phyloP scores from a whole-genome alignment of 768 basidiomycete species.

The Lentinus tigrinus region DNA sequence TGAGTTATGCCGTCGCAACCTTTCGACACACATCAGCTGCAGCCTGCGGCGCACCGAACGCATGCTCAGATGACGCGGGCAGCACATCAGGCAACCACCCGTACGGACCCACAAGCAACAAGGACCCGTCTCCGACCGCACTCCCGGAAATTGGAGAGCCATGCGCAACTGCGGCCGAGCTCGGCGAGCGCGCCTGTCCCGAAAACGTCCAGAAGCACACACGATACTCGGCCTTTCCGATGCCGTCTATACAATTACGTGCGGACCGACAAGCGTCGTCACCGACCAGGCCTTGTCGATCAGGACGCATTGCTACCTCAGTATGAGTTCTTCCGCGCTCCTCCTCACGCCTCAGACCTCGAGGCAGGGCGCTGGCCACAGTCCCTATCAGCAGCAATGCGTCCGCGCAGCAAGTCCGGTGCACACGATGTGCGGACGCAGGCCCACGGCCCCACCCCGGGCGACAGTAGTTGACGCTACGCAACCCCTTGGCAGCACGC shows the following conservation, averaged over 20 bases:
- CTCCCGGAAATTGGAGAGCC: too few species aligned
- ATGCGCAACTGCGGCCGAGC: slow-evolving; percentile 5
- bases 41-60: not conserved
- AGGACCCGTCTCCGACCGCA: too few species aligned
- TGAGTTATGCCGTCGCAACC: not conserved
- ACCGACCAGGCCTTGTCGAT: not conserved
- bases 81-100: not conserved
- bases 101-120: not conserved
- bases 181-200: not conserved
- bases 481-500: not conserved
- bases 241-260: too few species aligned
- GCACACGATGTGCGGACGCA: slow-evolving; percentile 2
- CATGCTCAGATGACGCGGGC: slow-evolving; percentile 5
- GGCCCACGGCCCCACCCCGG: not conserved
- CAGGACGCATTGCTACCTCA: not conserved
- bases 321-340: not conserved
- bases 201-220: slow-evolving; percentile 9
- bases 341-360: not conserved
- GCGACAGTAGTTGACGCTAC: not conserved
- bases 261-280: not conserved
- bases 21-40: not conserved
- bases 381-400: not conserved
- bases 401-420: not conserved
- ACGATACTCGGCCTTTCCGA: slow-evolving; percentile 9
- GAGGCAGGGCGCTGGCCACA: not conserved